phyloP scores from a whole-genome alignment of 2,329 filamentous ascomycete genomes.

The Diplodia sapinea region DNA sequence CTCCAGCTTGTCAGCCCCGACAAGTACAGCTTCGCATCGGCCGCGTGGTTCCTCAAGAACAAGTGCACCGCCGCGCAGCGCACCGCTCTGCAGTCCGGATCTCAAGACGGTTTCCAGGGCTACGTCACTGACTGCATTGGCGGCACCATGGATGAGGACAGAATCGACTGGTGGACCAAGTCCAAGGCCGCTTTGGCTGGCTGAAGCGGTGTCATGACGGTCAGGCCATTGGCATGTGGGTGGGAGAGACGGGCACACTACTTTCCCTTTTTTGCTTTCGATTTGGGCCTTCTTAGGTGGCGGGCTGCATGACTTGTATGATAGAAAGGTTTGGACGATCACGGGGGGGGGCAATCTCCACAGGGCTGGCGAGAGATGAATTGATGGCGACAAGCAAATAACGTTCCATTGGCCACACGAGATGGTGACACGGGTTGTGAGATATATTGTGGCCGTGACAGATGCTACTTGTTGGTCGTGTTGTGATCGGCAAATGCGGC shows the following conservation, averaged over 20 bases:
- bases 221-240: conserved; percentile 5
- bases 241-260: neutral
- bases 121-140: conserved; percentile 53
- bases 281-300: conserved; percentile 1
- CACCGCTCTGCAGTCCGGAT: conserved; percentile 53
- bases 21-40: conserved; percentile 62
- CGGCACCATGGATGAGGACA: conserved; percentile 22
- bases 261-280: neutral
- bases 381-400: conserved; percentile 10
- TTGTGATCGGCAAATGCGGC: conserved; percentile 9
- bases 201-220: conserved; percentile 10
- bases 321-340: neutral
- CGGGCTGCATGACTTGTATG: conserved; percentile 2
- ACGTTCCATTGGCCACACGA: conserved; percentile 6
- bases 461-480: neutral
- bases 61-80: conserved; percentile 58
- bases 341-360: neutral
- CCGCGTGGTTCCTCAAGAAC: conserved; percentile 65
- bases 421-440: neutral
- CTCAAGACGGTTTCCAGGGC: conserved; percentile 56
- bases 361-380: neutral
- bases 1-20: conserved; percentile 59
- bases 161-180: conserved; percentile 29
- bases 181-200: conserved; percentile 22
- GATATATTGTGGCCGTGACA: neutral